Conservation (phyloP, 1,284 basidiomycete species). For the Ceratobasidium sp. region DNA sequence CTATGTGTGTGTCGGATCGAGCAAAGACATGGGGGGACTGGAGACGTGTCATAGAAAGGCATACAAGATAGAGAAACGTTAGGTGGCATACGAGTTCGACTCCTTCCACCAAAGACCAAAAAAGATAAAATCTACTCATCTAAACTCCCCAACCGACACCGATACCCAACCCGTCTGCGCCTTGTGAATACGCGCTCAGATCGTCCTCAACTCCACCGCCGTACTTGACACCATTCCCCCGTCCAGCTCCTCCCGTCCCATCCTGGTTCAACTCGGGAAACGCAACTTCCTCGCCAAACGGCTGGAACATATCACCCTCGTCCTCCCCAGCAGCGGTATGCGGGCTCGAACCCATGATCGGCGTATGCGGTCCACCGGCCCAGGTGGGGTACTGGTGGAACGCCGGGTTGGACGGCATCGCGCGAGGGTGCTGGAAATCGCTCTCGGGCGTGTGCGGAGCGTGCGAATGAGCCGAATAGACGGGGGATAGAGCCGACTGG, state of each 20-base stretch:
- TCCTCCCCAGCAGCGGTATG: slow-evolving; percentile 30
- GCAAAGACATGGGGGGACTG: slow-evolving; percentile 26
- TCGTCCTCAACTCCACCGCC: slow-evolving; percentile 20
- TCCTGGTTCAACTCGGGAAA: slow-evolving; percentile 33
- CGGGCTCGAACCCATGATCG: slow-evolving; percentile 36
- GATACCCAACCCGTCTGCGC: slow-evolving; percentile 27
- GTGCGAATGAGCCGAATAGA: slow-evolving; percentile 13
- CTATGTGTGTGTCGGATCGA: slow-evolving; percentile 20
- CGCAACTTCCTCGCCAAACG: slow-evolving; percentile 41
- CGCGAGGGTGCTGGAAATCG: slow-evolving; percentile 17
- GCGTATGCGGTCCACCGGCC: slow-evolving; percentile 24
- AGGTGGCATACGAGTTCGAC: slow-evolving; percentile 21
- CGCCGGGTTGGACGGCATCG: background rate
- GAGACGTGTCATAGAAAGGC: slow-evolving; percentile 12
- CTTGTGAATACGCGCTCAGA: slow-evolving; percentile 37
- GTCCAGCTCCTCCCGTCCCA: background rate
- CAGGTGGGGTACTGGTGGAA: slow-evolving; percentile 27
- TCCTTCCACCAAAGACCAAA: slow-evolving; percentile 4
- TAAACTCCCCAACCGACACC: slow-evolving; percentile 29
- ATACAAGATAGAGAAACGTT: slow-evolving; percentile 31
- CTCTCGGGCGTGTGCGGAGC: slow-evolving; percentile 42
- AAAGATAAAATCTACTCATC: slow-evolving; percentile 29
- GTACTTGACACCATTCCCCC: slow-evolving; percentile 2
- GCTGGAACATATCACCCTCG: slow-evolving; percentile 40
- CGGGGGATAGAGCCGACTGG: slow-evolving; percentile 25